A percentile compares a stretch with the other conserved stretches of the same genome.
Evolutionary conservation across 1,284 basidiomycete genomes (phyloP).

Genomic region (Amylostereum areolatum): DNA sequence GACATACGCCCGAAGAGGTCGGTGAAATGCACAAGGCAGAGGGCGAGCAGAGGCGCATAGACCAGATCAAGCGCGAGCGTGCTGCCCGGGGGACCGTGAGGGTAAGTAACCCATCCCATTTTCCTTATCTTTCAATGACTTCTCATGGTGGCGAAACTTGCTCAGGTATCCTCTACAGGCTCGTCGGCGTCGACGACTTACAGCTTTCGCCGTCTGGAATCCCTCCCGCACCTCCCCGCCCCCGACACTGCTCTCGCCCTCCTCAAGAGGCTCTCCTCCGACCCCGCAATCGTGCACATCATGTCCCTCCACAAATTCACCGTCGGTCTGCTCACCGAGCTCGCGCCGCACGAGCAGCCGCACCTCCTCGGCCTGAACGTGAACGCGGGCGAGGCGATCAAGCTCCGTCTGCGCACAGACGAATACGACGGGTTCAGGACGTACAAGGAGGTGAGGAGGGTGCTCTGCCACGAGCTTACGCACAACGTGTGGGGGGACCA

Average conservation of each 20-base stretch:
- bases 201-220: constrained; percentile 57
- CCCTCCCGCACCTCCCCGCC: constrained; percentile 58
- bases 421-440: constrained; percentile 63
- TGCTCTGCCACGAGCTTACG: constrained; percentile 71
- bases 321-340: constrained; percentile 64
- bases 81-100: constrained; percentile 52
- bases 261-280: constrained; percentile 53
- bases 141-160: background rate
- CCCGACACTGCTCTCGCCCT: constrained; percentile 48
- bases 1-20: constrained; percentile 53
- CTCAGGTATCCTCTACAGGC: constrained; percentile 52
- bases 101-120: constrained; percentile 30
- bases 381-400: constrained; percentile 56
- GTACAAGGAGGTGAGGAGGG: constrained; percentile 59
- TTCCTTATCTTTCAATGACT: background rate
- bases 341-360: constrained; percentile 71
- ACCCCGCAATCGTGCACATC: constrained; percentile 61
- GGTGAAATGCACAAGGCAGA: constrained; percentile 48
- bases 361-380: constrained; percentile 67
- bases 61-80: constrained; percentile 53
- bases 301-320: constrained; percentile 64
- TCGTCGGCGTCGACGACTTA: constrained; percentile 34
- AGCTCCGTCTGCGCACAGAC: constrained; percentile 63
- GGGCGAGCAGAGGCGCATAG: constrained; percentile 46
- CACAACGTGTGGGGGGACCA: constrained; percentile 73